Evolutionary conservation across 2,329 filamentous ascomycete species (phyloP), one percentile per base, ranked within the genome.

Genomic region (Coniochaeta sp.): DNA sequence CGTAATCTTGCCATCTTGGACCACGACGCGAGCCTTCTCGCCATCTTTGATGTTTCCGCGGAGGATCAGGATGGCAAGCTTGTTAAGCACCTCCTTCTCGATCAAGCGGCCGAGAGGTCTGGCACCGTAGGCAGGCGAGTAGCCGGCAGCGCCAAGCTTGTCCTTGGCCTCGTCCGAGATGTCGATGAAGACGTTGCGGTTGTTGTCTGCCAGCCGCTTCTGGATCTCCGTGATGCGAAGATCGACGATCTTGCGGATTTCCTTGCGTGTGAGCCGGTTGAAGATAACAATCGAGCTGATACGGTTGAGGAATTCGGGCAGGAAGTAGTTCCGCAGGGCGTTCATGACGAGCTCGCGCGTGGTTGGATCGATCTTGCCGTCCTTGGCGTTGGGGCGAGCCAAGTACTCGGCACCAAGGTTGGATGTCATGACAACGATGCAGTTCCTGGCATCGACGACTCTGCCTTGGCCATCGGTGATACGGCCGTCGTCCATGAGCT

Each of bases 381-480:
- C 90, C 58, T 88, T 85, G 58, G 84, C 84, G 59, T 88, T 87
- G 17, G 90, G 89, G 24, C 92, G 89, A 42, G 90, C 79, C n/a
- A 99, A 88, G 73, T 88, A 96, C 73, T 98, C 95, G 34, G 95
- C 95, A 65, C 95, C 95, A 63, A 99, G 76, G 79, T 99, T 99
- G 69, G 92, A 97, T 0, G 95, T 99, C 92, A 99, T 96, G 75
- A 99, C 95, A 50, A 99, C 93, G 67, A 99, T 98, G 73, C 93
- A 98, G 82, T 99, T 99, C 77, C 89, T 91, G 62, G 93, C 95
- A 69, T 99, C 95, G 59, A 99, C 87, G 57, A 97, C 82, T 73
- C 95, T 87, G 71, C 95, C 95, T 84, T 98, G 96, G 55, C 95
- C 95, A 71, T 99, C 95, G 16, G 95, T 99, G 75, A 99, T 98